Percentiles rank a stretch among this genome's conserved stretches.
Conservation (phyloP, 495 filamentous ascomycete genomes). For the Penicillium macrosclerotiorum region DNA sequence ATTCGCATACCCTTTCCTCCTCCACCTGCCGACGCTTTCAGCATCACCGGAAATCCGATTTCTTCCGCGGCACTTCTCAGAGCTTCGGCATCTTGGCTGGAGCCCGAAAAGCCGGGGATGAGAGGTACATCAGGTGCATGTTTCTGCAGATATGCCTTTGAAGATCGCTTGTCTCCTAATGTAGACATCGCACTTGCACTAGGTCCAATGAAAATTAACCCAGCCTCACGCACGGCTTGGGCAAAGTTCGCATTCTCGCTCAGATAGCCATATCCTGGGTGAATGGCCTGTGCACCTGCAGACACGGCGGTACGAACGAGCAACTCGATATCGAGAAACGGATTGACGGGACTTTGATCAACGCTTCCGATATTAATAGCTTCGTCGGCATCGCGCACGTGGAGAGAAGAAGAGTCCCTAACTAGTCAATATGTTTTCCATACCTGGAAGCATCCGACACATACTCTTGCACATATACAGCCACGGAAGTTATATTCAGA, state of each 20-base stretch:
- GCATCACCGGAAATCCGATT: constrained; percentile 79
- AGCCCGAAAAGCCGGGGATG: constrained; percentile 81
- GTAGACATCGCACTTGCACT: constrained; percentile 40
- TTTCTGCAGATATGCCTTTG: constrained; percentile 26
- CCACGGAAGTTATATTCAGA: constrained; percentile 42
- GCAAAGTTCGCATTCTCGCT: constrained; percentile 53
- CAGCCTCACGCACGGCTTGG: constrained; percentile 38
- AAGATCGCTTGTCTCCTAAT: constrained; percentile 52
- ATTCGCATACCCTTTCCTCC: constrained; percentile 92
- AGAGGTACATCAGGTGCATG: constrained; percentile 72
- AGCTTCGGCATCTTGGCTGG: constrained; percentile 62
- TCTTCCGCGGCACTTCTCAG: constrained; percentile 61
- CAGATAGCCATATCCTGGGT: constrained; percentile 59
- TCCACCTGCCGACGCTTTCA: constrained; percentile 91
- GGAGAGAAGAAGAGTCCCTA: constrained; percentile 21
- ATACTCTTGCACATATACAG: constrained; percentile 46
- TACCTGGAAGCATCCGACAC: constrained; percentile 4
- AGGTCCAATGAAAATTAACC: constrained; percentile 50
- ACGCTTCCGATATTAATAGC: constrained; percentile 22
- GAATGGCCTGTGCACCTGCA: constrained; percentile 63
- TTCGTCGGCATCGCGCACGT: constrained; percentile 23
- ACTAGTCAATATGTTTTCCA: background rate
- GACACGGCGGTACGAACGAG: constrained; percentile 74
- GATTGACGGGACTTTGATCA: constrained; percentile 14
- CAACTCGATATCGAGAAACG: constrained; percentile 78